A percentile compares a stretch with the other conserved stretches of the same genome.
phyloP scores from a whole-genome alignment of 176 grass and related monocot genomes.

The Paspalum notatum region DNA sequence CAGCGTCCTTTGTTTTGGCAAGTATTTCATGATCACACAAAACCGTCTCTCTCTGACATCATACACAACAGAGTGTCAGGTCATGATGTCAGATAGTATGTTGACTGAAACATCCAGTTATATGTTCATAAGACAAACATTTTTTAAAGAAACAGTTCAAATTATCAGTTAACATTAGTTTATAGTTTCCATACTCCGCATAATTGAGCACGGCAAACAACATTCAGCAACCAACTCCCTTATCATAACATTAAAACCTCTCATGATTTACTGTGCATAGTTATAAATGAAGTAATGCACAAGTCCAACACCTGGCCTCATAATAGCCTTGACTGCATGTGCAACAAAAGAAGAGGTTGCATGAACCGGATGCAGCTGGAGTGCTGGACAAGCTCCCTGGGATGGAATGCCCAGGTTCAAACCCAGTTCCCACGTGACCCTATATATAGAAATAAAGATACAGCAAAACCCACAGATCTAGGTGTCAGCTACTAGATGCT shows the following conservation, averaged over 20 bases:
- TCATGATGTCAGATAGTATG: neutral
- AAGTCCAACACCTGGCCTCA: neutral
- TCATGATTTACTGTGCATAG: neutral
- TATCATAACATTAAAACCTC: neutral
- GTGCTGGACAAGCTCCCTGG: neutral
- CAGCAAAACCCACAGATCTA: constrained; percentile 10
- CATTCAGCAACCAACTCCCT: neutral
- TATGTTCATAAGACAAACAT: neutral
- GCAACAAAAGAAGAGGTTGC: neutral
- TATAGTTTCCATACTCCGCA: constrained; percentile 14
- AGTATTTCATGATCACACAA: constrained; percentile 92
- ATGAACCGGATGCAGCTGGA: neutral
- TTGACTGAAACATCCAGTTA: neutral
- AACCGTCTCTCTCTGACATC: constrained; percentile 77
- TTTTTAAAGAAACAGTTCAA: neutral
- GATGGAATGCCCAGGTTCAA: neutral
- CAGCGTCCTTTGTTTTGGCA: constrained; percentile 71
- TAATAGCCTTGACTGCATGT: neutral
- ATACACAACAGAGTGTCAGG: constrained; percentile 24
- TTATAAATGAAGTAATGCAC: neutral
- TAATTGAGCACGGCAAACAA: constrained; percentile 4
- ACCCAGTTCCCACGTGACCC: neutral
- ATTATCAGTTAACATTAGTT: neutral
- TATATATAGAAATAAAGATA: neutral
- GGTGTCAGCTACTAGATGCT: neutral